A percentile compares a stretch with the other conserved stretches of the same genome.
These are phyloP conservation scores for Macrotyloma uniflorum DNA, from an alignment of 306 rosid genomes.

Conservation along the genomic window DNA sequence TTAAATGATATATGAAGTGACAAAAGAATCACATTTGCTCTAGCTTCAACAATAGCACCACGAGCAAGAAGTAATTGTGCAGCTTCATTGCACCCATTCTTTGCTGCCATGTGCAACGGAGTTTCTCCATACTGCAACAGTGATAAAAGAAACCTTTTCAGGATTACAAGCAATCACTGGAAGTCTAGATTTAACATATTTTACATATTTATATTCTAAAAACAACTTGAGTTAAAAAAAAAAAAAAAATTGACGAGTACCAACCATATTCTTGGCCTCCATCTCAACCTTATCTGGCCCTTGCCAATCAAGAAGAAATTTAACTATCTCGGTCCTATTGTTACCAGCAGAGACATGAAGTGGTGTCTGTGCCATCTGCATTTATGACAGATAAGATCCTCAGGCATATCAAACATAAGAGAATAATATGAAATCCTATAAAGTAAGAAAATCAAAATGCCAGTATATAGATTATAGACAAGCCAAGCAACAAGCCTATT, in stretches of 20 bases:
- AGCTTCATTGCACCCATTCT: constrained; percentile 86
- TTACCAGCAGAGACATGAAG: constrained; percentile 90
- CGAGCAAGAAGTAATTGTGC: constrained; percentile 70
- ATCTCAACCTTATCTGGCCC: constrained; percentile 70
- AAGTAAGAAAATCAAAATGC: constrained; percentile 17
- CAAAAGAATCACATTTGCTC: constrained; percentile 73
- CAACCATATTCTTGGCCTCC: constrained; percentile 94
- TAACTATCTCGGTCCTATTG: constrained; percentile 74
- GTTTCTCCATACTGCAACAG: constrained; percentile 88
- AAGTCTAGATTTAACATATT: constrained; percentile 10
- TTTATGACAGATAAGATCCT: constrained; percentile 26
- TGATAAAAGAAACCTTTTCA: constrained; percentile 7
- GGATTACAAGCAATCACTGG: constrained; percentile 6
- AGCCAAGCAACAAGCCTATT: constrained; percentile 19
- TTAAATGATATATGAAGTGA: constrained; percentile 32
- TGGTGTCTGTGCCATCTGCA: constrained; percentile 94
- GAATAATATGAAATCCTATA: constrained; percentile 9
- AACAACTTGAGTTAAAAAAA: background rate
- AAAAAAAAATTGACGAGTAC: background rate
- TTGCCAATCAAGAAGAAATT: constrained; percentile 81
- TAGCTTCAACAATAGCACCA: constrained; percentile 87
- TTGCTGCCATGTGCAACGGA: constrained; percentile 96
- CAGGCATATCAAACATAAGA: constrained; percentile 10
- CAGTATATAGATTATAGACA: background rate
- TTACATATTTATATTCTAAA: constrained; percentile 1